Percentiles rank a stretch among this genome's conserved stretches.
phyloP scores from a whole-genome alignment of 164 flowering plant species.

The Vitis rotundifolia region DNA sequence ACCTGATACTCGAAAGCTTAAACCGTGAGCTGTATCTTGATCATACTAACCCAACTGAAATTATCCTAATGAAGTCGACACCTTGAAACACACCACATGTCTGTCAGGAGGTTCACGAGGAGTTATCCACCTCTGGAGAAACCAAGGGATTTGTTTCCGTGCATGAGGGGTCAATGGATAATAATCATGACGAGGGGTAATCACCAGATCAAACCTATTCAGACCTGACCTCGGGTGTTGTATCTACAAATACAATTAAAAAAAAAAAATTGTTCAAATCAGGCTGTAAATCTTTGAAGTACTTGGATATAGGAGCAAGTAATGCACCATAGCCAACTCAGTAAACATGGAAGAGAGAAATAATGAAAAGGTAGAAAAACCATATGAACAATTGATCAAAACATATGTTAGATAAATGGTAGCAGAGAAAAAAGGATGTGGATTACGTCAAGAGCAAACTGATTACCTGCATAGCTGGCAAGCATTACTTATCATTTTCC shows the following conservation, averaged over 20 bases:
- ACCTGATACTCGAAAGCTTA: conserved; percentile 39
- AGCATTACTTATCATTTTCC: too few species aligned
- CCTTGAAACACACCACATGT: conserved; percentile 60
- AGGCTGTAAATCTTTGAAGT: too few species aligned
- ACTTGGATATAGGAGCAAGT: too few species aligned
- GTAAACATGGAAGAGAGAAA: too few species aligned
- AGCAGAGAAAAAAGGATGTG: too few species aligned
- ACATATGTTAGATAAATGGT: too few species aligned
- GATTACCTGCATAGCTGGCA: too few species aligned
- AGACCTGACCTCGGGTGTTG: conserved; percentile 82
- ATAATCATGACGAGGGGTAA: conserved; percentile 83
- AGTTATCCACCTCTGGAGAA: conserved; percentile 78
- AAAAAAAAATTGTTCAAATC: too few species aligned
- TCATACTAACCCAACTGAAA: conserved; percentile 1
- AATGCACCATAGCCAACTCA: too few species aligned
- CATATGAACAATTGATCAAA: too few species aligned
- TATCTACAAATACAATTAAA: conserved; percentile 41
- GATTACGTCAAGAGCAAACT: too few species aligned
- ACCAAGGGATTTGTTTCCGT: conserved; percentile 65
- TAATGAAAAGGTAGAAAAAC: too few species aligned
- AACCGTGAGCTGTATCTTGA: not conserved
- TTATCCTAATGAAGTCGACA: conserved; percentile 1
- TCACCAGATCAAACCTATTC: conserved; percentile 81
- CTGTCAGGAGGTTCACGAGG: conserved; percentile 75
- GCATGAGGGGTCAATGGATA: conserved; percentile 77